phyloP scores from a whole-genome alignment of 441 rosid genomes.

The Melastoma candidum region DNA sequence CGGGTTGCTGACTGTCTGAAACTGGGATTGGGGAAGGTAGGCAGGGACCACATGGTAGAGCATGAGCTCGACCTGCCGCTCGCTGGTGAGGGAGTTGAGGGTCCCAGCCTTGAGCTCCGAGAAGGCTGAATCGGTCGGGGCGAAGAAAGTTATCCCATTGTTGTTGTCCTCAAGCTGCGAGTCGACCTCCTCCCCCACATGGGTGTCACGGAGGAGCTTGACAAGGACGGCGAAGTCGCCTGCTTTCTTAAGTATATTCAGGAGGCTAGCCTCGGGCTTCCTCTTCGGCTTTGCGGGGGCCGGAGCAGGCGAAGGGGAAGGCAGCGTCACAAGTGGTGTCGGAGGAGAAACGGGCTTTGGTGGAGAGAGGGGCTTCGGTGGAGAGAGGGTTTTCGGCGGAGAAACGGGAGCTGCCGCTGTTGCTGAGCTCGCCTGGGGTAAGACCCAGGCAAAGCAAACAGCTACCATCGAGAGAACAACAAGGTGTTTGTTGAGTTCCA shows the following conservation, averaged over 20 bases:
- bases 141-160: constrained; percentile 14
- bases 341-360: too few relatives aligned
- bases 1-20: constrained; percentile 18
- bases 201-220: constrained; percentile 13
- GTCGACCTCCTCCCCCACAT: constrained; percentile 10
- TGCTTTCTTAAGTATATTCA: constrained; percentile 14
- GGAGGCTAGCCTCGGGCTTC: background rate
- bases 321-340: too few relatives aligned
- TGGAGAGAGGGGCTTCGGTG: too few relatives aligned
- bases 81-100: constrained; percentile 15
- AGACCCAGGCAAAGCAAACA: too few relatives aligned
- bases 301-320: too few relatives aligned
- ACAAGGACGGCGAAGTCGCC: constrained; percentile 9
- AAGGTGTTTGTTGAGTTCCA: too few relatives aligned
- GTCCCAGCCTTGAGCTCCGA: constrained; percentile 13
- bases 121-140: constrained; percentile 14
- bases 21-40: constrained; percentile 9
- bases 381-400: too few relatives aligned
- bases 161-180: constrained; percentile 13
- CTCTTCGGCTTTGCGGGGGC: too few relatives aligned
- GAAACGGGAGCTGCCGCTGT: too few relatives aligned
- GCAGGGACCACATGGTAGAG: constrained; percentile 15
- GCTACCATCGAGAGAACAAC: too few relatives aligned
- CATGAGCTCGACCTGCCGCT: constrained; percentile 18
- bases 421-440: too few relatives aligned